Percentiles rank a stretch among this genome's conserved stretches.
These are phyloP conservation scores for Hura crepitans DNA, from an alignment of 441 rosid species.

Conservation along the genomic window DNA sequence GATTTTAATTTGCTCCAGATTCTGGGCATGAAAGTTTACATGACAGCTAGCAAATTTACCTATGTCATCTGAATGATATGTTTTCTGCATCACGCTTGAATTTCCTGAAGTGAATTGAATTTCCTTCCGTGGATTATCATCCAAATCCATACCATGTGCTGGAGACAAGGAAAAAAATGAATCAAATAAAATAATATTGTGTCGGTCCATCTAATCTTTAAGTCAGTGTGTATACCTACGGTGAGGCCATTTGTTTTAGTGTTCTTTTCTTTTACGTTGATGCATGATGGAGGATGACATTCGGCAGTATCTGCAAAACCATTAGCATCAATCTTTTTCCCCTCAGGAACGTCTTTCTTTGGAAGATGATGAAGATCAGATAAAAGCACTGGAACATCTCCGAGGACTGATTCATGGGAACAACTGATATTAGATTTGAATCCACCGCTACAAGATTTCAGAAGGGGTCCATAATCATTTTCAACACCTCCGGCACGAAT, in stretches of 20 bases:
- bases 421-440: slow-evolving; percentile 33
- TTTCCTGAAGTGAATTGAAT: slow-evolving; percentile 25
- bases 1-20: slow-evolving; percentile 17
- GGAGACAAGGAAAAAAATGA: slow-evolving; percentile 21
- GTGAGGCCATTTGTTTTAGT: slow-evolving; percentile 21
- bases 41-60: slow-evolving; percentile 35
- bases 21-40: slow-evolving; percentile 2
- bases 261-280: slow-evolving; percentile 32
- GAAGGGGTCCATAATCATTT: slow-evolving; percentile 28
- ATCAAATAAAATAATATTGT: slow-evolving; percentile 12
- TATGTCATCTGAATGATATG: slow-evolving; percentile 27
- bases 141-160: slow-evolving; percentile 35
- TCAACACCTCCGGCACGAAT: slow-evolving; percentile 27
- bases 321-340: slow-evolving; percentile 30
- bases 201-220: slow-evolving; percentile 16
- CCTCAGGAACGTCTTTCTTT: slow-evolving; percentile 26
- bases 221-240: slow-evolving; percentile 42
- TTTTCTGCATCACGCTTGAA: slow-evolving; percentile 28
- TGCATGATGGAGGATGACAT: slow-evolving; percentile 23
- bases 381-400: slow-evolving; percentile 27
- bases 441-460: slow-evolving; percentile 22
- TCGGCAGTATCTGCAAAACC: slow-evolving; percentile 25
- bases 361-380: slow-evolving; percentile 33
- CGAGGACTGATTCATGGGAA: slow-evolving; percentile 31
- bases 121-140: slow-evolving; percentile 34